Evolutionary conservation across 768 basidiomycete species (phyloP).

Genomic region (Tricholoma matsutake): DNA sequence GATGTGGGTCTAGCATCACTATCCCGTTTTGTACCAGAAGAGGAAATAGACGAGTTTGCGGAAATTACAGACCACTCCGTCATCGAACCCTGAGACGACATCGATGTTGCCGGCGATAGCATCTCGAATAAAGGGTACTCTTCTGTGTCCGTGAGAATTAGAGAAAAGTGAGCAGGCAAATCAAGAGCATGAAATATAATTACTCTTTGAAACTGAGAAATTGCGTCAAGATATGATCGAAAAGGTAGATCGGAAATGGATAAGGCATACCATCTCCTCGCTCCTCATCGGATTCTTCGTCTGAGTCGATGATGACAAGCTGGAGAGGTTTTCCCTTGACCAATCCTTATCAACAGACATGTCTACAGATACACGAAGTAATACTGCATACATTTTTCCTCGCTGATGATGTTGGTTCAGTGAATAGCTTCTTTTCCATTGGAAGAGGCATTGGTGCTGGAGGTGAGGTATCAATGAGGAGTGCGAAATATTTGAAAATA

Average conservation of each 20-base stretch:
- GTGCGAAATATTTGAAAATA: neutral
- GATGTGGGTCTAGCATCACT: neutral
- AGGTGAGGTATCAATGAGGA: neutral
- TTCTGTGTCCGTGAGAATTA: slow-evolving; percentile 18
- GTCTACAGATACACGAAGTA: neutral
- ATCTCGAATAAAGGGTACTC: neutral
- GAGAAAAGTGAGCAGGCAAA: neutral
- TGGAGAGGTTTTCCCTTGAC: neutral
- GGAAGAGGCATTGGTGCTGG: neutral
- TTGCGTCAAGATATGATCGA: neutral
- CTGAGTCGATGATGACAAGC: slow-evolving; percentile 2
- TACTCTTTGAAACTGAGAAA: neutral
- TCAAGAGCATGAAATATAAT: neutral
- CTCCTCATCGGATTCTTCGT: slow-evolving; percentile 14
- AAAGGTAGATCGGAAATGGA: neutral
- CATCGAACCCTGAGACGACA: slow-evolving; percentile 3
- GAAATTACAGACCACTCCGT: slow-evolving; percentile 5
- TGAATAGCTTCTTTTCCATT: slow-evolving; percentile 3
- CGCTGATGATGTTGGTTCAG: neutral
- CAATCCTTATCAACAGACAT: neutral
- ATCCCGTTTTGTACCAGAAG: slow-evolving; percentile 2
- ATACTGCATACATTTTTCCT: neutral
- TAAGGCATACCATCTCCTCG: slow-evolving; percentile 6
- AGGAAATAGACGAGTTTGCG: slow-evolving; percentile 3
- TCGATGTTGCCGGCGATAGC: neutral